Evolutionary conservation across 2,329 filamentous ascomycete genomes (phyloP), one percentile per base, ranked within the genome.

Genomic region (Aureobasidium sp.): DNA sequence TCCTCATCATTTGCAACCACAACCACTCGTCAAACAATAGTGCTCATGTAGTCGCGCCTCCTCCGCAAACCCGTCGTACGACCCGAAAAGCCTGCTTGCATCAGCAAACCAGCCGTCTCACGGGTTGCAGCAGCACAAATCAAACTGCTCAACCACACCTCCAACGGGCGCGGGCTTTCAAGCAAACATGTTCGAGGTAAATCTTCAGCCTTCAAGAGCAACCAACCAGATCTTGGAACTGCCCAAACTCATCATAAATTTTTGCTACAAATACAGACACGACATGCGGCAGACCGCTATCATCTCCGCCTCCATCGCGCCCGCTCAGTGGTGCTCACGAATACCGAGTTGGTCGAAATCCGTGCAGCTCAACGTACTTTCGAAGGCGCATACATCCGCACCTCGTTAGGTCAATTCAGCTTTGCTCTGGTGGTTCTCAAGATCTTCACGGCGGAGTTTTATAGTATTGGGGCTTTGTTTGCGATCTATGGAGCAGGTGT

Each of bases 371-470:
- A 99, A 74, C 86, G 94, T 61, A 99, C 94, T 1, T 99, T 97
- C 70, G 94, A 99, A 76, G 94, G 94, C 25, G 94, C 94, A 25
- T 99, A 97, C 76, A 88, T 97, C 71, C 89, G 94, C 64, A 99
- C 94, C 0, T 92, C 93, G 2, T 84, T 99, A 22, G 90, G 90
- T 3, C 92, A 97, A 71, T 97, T 97, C 79, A 93, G 89, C 62
- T 97, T 99, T 75, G 87, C 93, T 22, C 86, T 99, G 55, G 87
- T 99, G 66, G 90, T 99, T 58, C 85, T 96, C 68, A 96, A 95
- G 78, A 95, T 99, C 75, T 97, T 99, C 78, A 97, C 91, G 9
- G 84, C 87, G 58, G 94, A 97, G 72, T 97, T 99, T 79, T 97
- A 97, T 77, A 86, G 88, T 68, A 96, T 97, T 66, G 94, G 94